Conservation (phyloP, 2,329 filamentous ascomycete genomes). For the Albophoma yamanashiensis region DNA sequence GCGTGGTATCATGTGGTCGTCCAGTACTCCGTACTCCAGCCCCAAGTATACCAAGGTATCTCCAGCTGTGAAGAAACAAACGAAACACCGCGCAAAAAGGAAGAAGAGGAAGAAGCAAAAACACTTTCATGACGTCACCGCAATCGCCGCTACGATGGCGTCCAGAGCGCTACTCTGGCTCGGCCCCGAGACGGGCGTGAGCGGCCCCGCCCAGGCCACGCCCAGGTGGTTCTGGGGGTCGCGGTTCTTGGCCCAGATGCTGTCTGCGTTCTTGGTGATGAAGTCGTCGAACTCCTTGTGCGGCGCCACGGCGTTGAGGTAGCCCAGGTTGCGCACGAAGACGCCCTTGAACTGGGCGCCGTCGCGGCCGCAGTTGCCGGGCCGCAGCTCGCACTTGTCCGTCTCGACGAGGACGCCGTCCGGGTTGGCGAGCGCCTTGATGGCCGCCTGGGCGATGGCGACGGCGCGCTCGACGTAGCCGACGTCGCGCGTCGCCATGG, state of each 20-base stretch:
- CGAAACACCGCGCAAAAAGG: background rate
- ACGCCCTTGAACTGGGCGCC: slow-evolving; percentile 63
- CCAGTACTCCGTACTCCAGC: background rate
- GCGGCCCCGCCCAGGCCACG: slow-evolving; percentile 55
- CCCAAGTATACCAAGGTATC: background rate
- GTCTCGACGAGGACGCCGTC: slow-evolving; percentile 34
- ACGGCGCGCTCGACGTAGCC: slow-evolving; percentile 30
- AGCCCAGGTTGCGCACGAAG: slow-evolving; percentile 53
- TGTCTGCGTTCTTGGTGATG: slow-evolving; percentile 50
- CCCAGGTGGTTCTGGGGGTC: slow-evolving; percentile 39
- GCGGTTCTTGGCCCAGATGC: slow-evolving; percentile 52
- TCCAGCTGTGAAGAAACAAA: background rate
- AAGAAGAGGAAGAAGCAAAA: background rate
- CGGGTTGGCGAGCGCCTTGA: slow-evolving; percentile 29
- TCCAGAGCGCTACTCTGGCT: slow-evolving; percentile 59
- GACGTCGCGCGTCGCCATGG: slow-evolving; percentile 29
- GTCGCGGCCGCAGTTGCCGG: slow-evolving; percentile 31
- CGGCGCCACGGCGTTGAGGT: slow-evolving; percentile 41
- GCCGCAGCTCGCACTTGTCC: slow-evolving; percentile 21
- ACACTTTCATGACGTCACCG: slow-evolving; percentile 16
- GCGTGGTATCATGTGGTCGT: background rate
- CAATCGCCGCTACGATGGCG: slow-evolving; percentile 51
- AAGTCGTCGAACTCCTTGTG: slow-evolving; percentile 39
- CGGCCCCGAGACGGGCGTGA: slow-evolving; percentile 36
- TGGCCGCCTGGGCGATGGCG: slow-evolving; percentile 41